Conservation (phyloP, 129 eudicot genomes). For the Flaveria ramosissima region DNA sequence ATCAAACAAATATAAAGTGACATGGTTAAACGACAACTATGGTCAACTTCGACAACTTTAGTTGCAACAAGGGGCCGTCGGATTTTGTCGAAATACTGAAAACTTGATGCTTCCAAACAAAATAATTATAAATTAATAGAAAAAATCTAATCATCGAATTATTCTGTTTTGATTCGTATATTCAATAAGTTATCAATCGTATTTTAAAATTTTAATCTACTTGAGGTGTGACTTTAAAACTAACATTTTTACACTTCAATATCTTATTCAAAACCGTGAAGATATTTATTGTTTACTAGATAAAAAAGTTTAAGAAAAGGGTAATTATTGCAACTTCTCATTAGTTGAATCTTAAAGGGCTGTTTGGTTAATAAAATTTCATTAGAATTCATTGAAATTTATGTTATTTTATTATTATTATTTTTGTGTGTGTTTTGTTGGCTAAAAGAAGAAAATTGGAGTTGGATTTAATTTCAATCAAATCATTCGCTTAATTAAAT, state of each 20-base stretch:
- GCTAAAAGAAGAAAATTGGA: no score
- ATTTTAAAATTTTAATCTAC: not conserved
- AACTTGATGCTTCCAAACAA: conserved; percentile 6
- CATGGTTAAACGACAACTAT: conserved; percentile 1
- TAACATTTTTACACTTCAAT: conserved; percentile 1
- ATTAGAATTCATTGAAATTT: no score
- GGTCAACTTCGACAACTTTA: not conserved
- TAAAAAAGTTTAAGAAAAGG: no score
- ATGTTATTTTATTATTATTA: no score
- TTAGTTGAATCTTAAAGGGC: no score
- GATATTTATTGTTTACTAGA: not conserved
- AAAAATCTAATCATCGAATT: not conserved
- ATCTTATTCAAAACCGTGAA: not conserved
- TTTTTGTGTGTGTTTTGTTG: no score
- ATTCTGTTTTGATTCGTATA: not conserved
- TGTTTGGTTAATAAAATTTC: no score
- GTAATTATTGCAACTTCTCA: no score
- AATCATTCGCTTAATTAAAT: no score
- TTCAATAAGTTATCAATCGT: not conserved
- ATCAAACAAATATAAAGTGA: not conserved
- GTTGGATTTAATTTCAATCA: no score
- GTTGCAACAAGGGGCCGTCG: conserved; percentile 13
- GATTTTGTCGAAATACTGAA: not conserved
- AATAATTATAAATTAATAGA: not conserved
- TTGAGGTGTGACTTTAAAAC: not conserved